Evolutionary conservation across 2,329 filamentous ascomycete species (phyloP), one percentile per base, ranked within the genome.

Genomic region (Talaromyces islandicus): DNA sequence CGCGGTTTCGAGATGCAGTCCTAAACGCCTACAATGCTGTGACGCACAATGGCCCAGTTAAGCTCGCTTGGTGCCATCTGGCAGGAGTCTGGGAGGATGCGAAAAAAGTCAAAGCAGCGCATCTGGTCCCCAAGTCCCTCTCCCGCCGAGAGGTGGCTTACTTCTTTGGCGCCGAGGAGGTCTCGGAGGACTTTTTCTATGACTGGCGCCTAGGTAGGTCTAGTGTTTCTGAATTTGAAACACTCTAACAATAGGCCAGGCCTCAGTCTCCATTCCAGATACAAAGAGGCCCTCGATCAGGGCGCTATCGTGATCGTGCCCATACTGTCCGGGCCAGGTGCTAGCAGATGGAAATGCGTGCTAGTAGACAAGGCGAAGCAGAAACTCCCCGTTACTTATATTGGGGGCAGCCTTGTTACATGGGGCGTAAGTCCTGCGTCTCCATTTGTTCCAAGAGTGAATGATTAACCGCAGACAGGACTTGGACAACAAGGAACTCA

Each of bases 111-210:
- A 58, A 52, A 38, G 30, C 56, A 27, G 56, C 56, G 2, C 43
- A 58, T 17, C 48, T 58, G 4, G 56, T 58, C 6, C 56, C 56
- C 25, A 58, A 58, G 48, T 51, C 43, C 1, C 30, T 58, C 6
- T 24, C 17, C 30, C 10, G 17, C 2, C 35, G 35, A 41, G 56
- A 52, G 48, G 21, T 52, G 21, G 56, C 38, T 1, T 52, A 58
- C 24, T 17, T 58, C 14, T 58, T 58, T 58, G 56, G 43, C 11
- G 27, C 30, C 1, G 48, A 58, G 10, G 29, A 52, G 30, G 56
- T 53, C 5, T 29, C 43, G 11, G 41, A 58, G 4, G 56, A 58
- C 25, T 51, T 58, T 14, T 58, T 58, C 12, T 58, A 58, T 27
- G 43, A 52, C 19, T 58, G 30, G 12, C 10, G 24, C 2, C 17